phyloP scores from a whole-genome alignment of 257 asterid species.

The Eustoma russellianum region DNA sequence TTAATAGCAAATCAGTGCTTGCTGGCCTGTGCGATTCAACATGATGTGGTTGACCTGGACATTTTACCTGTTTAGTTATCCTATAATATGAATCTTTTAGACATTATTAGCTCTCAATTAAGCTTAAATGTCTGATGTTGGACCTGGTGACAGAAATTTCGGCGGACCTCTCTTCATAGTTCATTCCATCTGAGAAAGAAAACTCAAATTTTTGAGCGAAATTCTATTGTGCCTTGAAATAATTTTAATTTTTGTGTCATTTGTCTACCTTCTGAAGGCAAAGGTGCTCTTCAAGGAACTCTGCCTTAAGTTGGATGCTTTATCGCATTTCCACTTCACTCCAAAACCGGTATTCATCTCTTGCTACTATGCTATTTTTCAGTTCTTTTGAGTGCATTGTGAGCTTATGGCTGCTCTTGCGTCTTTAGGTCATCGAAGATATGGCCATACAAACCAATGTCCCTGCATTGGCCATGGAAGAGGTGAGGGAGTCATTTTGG shows the following conservation, averaged over 20 bases:
- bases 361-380: slow-evolving; percentile 1
- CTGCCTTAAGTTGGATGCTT: slow-evolving; percentile 90
- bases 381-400: too few species aligned
- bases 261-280: slow-evolving; percentile 43
- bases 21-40: too few species aligned
- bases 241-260: slow-evolving; percentile 1
- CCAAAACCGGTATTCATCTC: slow-evolving; percentile 73
- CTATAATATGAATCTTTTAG: too few species aligned
- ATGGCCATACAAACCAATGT: slow-evolving; percentile 91
- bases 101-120: too few species aligned
- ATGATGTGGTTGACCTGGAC: too few species aligned
- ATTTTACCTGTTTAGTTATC: too few species aligned
- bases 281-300: slow-evolving; percentile 63
- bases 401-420: background rate
- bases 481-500: slow-evolving; percentile 34
- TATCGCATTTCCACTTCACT: slow-evolving; percentile 95
- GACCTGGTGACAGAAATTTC: too few species aligned
- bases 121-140: too few species aligned
- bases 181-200: too few species aligned
- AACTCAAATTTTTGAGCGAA: too few species aligned
- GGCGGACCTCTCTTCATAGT: too few species aligned
- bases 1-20: too few species aligned
- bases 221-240: background rate
- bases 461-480: slow-evolving; percentile 98
- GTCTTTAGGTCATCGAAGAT: slow-evolving; percentile 71